A percentile compares a stretch with the other conserved stretches of the same genome.
These are phyloP conservation scores for Aspergillus sp. DNA, from an alignment of 2,329 filamentous ascomycete genomes.

Conservation along the genomic window DNA sequence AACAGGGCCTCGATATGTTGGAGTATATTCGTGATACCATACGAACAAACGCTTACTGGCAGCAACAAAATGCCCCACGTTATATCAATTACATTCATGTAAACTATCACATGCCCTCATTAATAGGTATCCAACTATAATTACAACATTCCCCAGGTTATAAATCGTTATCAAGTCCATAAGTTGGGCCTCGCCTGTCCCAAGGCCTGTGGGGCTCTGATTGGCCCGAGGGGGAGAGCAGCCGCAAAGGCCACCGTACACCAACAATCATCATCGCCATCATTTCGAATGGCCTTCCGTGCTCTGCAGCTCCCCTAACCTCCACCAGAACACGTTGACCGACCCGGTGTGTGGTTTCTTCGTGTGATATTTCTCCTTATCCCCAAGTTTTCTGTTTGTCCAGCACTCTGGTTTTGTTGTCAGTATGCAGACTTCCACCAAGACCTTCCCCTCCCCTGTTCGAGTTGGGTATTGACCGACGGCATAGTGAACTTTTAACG, in stretches of 20 bases:
- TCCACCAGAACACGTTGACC: slow-evolving; percentile 10
- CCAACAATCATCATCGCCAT: too few species aligned
- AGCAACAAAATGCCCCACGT: not conserved
- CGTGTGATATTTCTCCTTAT: slow-evolving; percentile 2
- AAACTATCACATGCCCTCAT: not conserved
- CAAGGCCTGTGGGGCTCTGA: slow-evolving; percentile 21
- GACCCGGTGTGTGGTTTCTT: slow-evolving; percentile 7
- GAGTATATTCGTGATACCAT: too few species aligned
- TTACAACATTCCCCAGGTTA: not conserved
- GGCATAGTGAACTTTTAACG: slow-evolving; percentile 17
- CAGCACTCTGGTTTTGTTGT: slow-evolving; percentile 5
- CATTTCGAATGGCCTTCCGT: too few species aligned
- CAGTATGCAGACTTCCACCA: slow-evolving; percentile 13
- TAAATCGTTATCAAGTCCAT: not conserved
- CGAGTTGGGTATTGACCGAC: slow-evolving; percentile 14
- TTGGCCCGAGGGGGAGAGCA: slow-evolving; percentile 21
- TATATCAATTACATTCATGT: not conserved
- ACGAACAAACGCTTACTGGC: not conserved
- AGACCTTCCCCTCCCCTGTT: slow-evolving; percentile 4
- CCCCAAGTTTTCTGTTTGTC: not conserved
- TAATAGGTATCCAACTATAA: not conserved
- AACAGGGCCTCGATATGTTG: too few species aligned
- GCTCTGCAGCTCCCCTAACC: slow-evolving; percentile 8
- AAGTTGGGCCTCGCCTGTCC: too few species aligned
- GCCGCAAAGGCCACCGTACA: slow-evolving; percentile 36